phyloP scores from a whole-genome alignment of 805 yeast genomes.

The Starmerella cellae region DNA sequence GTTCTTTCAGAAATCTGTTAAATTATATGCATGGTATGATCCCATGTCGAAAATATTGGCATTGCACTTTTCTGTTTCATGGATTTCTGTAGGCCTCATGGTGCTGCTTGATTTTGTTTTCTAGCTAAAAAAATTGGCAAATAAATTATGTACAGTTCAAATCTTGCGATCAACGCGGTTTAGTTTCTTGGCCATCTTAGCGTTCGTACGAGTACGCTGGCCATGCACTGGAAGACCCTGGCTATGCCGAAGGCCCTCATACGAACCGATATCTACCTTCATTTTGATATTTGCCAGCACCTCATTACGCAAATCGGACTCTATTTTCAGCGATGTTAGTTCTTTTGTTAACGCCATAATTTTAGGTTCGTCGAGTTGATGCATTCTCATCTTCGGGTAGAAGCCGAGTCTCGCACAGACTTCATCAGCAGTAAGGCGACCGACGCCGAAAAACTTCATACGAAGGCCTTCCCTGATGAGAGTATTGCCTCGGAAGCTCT shows the following conservation, averaged over 20 bases:
- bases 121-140: too few relatives aligned
- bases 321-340: conserved; percentile 67
- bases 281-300: conserved; percentile 58
- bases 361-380: conserved; percentile 79
- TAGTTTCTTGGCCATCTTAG: conserved; percentile 75
- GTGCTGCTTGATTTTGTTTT: too few relatives aligned
- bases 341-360: conserved; percentile 78
- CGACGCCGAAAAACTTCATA: conserved; percentile 74
- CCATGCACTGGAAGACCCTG: conserved; percentile 72
- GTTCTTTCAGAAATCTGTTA: too few relatives aligned
- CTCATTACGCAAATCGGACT: conserved; percentile 53
- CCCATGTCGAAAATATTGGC: too few relatives aligned
- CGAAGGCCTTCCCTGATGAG: conserved; percentile 47
- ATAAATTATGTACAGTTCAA: conserved; percentile 1
- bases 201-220: conserved; percentile 84
- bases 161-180: conserved; percentile 49
- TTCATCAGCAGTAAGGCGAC: conserved; percentile 54
- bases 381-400: conserved; percentile 89
- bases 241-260: conserved; percentile 81
- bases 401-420: conserved; percentile 81
- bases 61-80: too few relatives aligned
- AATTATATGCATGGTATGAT: too few relatives aligned
- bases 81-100: too few relatives aligned
- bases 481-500: conserved; percentile 28
- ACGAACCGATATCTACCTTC: conserved; percentile 71